Evolutionary conservation across 1,139 yeast genomes (phyloP), one percentile per base, ranked within the genome.

Genomic region (Candida buenavistaensis): DNA sequence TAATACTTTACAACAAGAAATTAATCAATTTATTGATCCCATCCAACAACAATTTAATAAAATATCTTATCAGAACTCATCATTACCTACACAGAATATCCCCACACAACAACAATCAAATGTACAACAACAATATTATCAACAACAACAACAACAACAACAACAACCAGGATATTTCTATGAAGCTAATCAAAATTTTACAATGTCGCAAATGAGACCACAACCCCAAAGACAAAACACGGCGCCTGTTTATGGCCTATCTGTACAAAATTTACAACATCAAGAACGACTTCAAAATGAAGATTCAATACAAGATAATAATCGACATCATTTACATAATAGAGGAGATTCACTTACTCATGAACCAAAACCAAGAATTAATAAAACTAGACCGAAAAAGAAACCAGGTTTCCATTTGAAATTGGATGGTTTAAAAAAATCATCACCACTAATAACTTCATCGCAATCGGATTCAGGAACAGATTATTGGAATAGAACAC

Each of bases 391-490:
- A 31, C 47, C 49, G 4, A 44, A 39, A 14, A 44, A 44, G 32
- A 42, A 44, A 20, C 49, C 49, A 3, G 45, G 43, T 6, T 44
- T 45, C 25, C 41, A 38, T 33, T 28, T 45, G 13, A 44, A 44
- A 25, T 36, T 45, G 17, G 49, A 45, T 30, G 38, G 42, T 7
- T 31, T 45, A 2, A 41, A 36, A 14, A 38, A 37, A 29, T 20
- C 24, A 3, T 9, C 28, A 3, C 33, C 42, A 24, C 20, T 32
- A 13, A 33, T 44, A 4, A 35, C 41, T 10, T 45, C 49, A 3
- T 40, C 49, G n/a, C 48, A 45, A 16, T 45, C 49, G 0, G 49
- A 45, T 35, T 45, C 48, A 5, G 49, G 49, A 6, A 33, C 46
- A n/a, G 47, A 45, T 35, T 44, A 44, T 27, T 44, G 48, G 48